Evolutionary conservation across 2,329 filamentous ascomycete species (phyloP).

Genomic region (Aspergillus chevalieri): DNA sequence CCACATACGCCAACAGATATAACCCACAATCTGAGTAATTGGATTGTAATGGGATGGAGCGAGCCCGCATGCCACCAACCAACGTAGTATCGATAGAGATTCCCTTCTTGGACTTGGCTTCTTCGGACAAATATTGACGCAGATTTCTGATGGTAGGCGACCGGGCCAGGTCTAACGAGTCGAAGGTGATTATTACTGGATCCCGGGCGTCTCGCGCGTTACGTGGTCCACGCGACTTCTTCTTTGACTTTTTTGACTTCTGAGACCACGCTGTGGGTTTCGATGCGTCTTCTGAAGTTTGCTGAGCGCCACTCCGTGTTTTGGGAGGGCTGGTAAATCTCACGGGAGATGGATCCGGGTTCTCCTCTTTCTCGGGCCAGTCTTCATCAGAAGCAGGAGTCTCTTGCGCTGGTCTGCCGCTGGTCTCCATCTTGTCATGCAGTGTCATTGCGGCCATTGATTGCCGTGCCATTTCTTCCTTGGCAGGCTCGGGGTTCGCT

Average conservation of each 20-base stretch:
- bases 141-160: constrained; percentile 60
- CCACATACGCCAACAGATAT: constrained; percentile 76
- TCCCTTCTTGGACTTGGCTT: constrained; percentile 60
- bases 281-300: constrained; percentile 11
- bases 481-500: constrained; percentile 5
- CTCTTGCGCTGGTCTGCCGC: neutral
- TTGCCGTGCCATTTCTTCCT: constrained; percentile 19
- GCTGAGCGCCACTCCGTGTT: neutral
- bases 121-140: constrained; percentile 69
- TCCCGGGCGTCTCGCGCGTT: constrained; percentile 38
- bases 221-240: constrained; percentile 21
- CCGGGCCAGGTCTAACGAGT: constrained; percentile 69
- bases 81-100: constrained; percentile 41
- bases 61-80: constrained; percentile 62
- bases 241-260: constrained; percentile 17
- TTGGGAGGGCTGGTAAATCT: constrained; percentile 11
- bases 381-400: constrained; percentile 13
- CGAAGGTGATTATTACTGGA: constrained; percentile 75
- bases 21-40: constrained; percentile 89
- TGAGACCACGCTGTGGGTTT: constrained; percentile 6
- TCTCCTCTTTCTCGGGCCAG: constrained; percentile 29
- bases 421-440: constrained; percentile 12
- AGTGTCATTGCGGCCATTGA: constrained; percentile 26
- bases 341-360: constrained; percentile 8
- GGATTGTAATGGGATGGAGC: constrained; percentile 67